A percentile compares a stretch with the other conserved stretches of the same genome.
Conservation (phyloP, 2,329 filamentous ascomycete species). For the Zalaria obscura region DNA sequence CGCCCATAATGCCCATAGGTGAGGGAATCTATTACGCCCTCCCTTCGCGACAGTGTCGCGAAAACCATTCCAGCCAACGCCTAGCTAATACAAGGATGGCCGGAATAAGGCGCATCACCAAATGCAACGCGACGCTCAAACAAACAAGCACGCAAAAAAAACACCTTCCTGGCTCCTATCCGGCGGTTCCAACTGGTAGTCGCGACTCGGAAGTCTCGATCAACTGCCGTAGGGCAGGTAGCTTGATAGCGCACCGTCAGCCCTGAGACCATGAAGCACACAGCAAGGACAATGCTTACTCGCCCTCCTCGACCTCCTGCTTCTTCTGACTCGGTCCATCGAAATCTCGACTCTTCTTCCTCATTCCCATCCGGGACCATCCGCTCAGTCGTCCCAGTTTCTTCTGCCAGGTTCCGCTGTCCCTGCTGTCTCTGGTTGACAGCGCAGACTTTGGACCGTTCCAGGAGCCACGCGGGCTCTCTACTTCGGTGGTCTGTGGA, state of each 20-base stretch:
- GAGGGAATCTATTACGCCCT: too few relatives aligned
- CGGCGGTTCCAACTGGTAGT: neutral
- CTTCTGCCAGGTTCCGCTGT: conserved; percentile 22
- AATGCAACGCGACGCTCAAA: neutral
- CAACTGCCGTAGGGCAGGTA: neutral
- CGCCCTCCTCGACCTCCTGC: neutral
- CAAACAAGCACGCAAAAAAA: neutral
- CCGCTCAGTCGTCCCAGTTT: conserved; percentile 21
- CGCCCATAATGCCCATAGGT: too few relatives aligned
- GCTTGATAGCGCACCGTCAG: neutral
- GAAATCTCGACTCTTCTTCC: conserved; percentile 10
- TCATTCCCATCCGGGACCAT: conserved; percentile 20
- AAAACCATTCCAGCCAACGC: too few relatives aligned
- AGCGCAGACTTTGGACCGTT: conserved; percentile 1
- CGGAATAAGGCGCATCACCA: neutral
- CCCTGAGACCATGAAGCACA: neutral
- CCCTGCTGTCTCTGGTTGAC: conserved; percentile 14
- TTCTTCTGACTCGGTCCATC: neutral
- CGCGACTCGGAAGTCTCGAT: neutral
- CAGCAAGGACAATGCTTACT: neutral
- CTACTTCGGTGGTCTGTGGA: conserved; percentile 1
- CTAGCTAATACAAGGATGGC: too few relatives aligned
- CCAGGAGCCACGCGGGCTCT: too few relatives aligned
- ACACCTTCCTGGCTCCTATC: neutral
- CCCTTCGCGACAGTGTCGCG: too few relatives aligned